phyloP scores from a whole-genome alignment of 129 eudicot genomes.

The Chrysanthemum lavandulifolium region DNA sequence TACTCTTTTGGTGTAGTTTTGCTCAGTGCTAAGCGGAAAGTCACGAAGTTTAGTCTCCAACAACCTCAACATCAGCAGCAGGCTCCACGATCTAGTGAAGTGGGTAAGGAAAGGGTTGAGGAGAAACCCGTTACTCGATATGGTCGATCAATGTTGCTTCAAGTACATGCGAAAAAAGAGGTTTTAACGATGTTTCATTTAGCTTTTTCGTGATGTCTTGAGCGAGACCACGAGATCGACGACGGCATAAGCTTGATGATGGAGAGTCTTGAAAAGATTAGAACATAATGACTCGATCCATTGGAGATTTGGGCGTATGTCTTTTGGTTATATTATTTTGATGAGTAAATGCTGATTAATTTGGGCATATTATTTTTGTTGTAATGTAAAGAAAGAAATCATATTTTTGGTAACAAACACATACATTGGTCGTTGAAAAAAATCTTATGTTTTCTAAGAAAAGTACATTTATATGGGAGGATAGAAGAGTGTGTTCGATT shows the following conservation, averaged over 20 bases:
- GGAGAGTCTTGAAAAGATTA: conserved; percentile 73
- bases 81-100: conserved; percentile 64
- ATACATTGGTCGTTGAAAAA: no score
- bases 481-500: no score
- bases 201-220: conserved; percentile 80
- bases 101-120: conserved; percentile 93
- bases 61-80: conserved; percentile 75
- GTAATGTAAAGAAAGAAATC: conserved; percentile 19
- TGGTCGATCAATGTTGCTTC: conserved; percentile 86
- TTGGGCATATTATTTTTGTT: conserved; percentile 12
- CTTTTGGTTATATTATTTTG: conserved; percentile 5
- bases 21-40: conserved; percentile 74
- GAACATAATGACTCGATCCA: conserved; percentile 34
- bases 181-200: conserved; percentile 66
- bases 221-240: no score
- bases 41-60: conserved; percentile 78
- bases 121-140: conserved; percentile 77
- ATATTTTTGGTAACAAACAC: conserved; percentile 4
- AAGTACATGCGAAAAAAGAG: conserved; percentile 86
- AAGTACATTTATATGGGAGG: no score
- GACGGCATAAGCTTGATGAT: no score
- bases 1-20: conserved; percentile 94
- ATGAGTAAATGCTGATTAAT: conserved; percentile 24
- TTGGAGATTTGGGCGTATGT: not conserved
- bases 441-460: no score